These are phyloP conservation scores for Psilocybe tampanensis DNA, from an alignment of 768 basidiomycete genomes.

Conservation along the genomic window DNA sequence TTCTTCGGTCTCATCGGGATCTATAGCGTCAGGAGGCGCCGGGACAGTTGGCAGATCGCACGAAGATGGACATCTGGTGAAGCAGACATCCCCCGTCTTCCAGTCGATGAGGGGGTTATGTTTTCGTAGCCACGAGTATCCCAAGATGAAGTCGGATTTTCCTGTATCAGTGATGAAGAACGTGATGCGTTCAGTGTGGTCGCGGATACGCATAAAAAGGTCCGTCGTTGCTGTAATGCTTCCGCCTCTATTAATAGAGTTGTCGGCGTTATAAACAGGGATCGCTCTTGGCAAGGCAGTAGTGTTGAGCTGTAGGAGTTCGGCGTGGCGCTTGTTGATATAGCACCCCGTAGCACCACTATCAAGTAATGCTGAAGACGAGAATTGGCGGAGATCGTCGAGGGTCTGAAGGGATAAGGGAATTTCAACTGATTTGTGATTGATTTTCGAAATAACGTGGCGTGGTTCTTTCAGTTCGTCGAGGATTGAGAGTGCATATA, in stretches of 20 bases:
- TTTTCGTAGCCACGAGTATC: constrained; percentile 20
- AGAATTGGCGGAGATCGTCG: no score
- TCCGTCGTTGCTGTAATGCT: constrained; percentile 18
- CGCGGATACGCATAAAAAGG: constrained; percentile 14
- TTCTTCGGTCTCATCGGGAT: neutral
- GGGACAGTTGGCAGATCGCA: no score
- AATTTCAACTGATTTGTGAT: no score
- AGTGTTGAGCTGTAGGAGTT: neutral
- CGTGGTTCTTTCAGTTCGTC: no score
- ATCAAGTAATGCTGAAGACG: constrained; percentile 1
- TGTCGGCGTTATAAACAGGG: constrained; percentile 24
- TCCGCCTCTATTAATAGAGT: constrained; percentile 16
- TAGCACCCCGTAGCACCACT: constrained; percentile 16
- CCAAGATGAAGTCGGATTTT: constrained; percentile 15
- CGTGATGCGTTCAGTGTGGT: constrained; percentile 17
- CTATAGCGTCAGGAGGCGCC: no score
- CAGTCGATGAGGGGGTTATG: constrained; percentile 25
- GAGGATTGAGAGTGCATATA: no score
- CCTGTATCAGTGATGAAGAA: constrained; percentile 24
- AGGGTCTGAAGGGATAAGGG: no score
- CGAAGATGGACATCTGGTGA: constrained; percentile 2
- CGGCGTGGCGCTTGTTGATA: neutral
- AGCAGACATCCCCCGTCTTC: constrained; percentile 6
- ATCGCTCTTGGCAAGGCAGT: constrained; percentile 7
- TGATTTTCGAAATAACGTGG: no score